Percentiles rank a stretch among this genome's conserved stretches.
Evolutionary conservation across 2,329 filamentous ascomycete species (phyloP).

Genomic region (Stachybotrys elegans): DNA sequence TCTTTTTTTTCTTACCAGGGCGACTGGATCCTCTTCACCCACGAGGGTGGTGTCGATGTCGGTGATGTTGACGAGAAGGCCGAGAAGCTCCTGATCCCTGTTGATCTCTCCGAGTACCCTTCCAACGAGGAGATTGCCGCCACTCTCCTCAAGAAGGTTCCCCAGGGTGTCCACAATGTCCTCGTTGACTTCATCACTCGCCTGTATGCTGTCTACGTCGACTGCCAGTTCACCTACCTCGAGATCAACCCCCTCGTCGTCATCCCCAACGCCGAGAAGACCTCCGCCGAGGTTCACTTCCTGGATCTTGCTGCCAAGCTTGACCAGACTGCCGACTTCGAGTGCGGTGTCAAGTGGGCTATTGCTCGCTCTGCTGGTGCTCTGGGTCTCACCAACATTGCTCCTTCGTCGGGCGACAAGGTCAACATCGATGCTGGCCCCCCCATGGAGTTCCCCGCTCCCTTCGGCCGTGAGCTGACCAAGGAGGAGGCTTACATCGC

Average conservation of each 20-base stretch:
- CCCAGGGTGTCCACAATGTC: slow-evolving; percentile 93
- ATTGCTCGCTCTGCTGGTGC: slow-evolving; percentile 87
- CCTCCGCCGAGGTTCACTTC: slow-evolving; percentile 94
- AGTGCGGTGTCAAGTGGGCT: slow-evolving; percentile 99
- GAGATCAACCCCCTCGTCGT: slow-evolving; percentile 99
- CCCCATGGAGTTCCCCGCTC: slow-evolving; percentile 97
- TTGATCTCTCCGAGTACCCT: slow-evolving; percentile 90
- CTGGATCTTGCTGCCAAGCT: slow-evolving; percentile 97
- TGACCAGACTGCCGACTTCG: slow-evolving; percentile 98
- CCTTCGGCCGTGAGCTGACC: slow-evolving; percentile 95
- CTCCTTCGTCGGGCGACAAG: slow-evolving; percentile 61
- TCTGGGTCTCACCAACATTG: slow-evolving; percentile 71
- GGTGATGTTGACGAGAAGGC: slow-evolving; percentile 98
- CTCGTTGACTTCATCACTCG: slow-evolving; percentile 98
- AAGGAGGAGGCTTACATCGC: slow-evolving; percentile 99
- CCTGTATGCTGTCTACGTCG: slow-evolving; percentile 97
- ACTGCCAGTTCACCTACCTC: slow-evolving; percentile 99
- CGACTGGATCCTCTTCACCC: slow-evolving; percentile 99
- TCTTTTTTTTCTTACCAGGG: slow-evolving; percentile 53
- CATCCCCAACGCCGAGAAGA: slow-evolving; percentile 88
- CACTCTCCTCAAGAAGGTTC: slow-evolving; percentile 85
- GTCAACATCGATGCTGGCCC: slow-evolving; percentile 93
- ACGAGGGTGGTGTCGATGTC: slow-evolving; percentile 99
- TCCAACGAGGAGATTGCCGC: slow-evolving; percentile 91
- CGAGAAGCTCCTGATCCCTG: slow-evolving; percentile 95